Evolutionary conservation across 2,329 filamentous ascomycete genomes (phyloP).

Genomic region (Colletotrichum sp.): DNA sequence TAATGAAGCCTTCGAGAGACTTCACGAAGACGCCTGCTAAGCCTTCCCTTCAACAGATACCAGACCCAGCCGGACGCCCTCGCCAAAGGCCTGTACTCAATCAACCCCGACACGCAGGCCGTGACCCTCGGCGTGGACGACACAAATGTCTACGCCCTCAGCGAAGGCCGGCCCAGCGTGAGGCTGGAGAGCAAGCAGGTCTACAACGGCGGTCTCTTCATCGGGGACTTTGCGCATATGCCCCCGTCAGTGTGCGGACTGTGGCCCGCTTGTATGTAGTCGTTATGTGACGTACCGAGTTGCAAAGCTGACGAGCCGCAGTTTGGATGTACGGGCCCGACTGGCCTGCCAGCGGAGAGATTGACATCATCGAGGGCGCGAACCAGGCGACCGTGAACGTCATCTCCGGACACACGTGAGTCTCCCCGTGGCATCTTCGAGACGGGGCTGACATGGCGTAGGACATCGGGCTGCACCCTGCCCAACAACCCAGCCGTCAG

Average conservation of each 20-base stretch:
- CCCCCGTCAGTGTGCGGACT: conserved; percentile 72
- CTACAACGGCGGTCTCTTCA: conserved; percentile 71
- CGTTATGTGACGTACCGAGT: neutral
- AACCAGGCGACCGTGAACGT: conserved; percentile 65
- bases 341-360: conserved; percentile 69
- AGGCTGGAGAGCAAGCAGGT: conserved; percentile 68
- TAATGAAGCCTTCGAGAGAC: conserved; percentile 38
- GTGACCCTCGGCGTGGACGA: conserved; percentile 54
- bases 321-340: conserved; percentile 59
- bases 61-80: conserved; percentile 46
- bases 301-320: conserved; percentile 23
- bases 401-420: conserved; percentile 66
- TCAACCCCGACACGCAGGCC: conserved; percentile 43
- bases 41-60: conserved; percentile 37
- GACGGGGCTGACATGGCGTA: conserved; percentile 23
- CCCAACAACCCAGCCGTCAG: conserved; percentile 23
- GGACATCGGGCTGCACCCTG: conserved; percentile 31
- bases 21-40: neutral
- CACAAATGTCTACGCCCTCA: conserved; percentile 37
- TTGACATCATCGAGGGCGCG: conserved; percentile 75
- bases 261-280: conserved; percentile 71
- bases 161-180: conserved; percentile 61
- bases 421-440: neutral
- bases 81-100: conserved; percentile 42
- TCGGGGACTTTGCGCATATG: conserved; percentile 77